Conservation (phyloP, 495 filamentous ascomycete species). For the Xylaria venustula region DNA sequence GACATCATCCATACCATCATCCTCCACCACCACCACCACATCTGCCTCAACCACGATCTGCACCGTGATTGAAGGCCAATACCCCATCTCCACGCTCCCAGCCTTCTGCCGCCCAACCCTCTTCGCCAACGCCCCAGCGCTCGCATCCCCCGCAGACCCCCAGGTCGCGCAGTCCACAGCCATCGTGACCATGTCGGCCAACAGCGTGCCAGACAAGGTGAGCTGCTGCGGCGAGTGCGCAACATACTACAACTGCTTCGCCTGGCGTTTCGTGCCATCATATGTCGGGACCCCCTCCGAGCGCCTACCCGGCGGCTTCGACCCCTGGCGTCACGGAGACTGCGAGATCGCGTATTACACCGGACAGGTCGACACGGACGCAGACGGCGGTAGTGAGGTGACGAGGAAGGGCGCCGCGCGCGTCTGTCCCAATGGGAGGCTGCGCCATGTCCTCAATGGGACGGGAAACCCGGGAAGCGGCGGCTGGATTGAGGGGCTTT, state of each 20-base stretch:
- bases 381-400: not conserved
- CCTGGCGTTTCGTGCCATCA: constrained; percentile 29
- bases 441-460: constrained; percentile 15
- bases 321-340: constrained; percentile 27
- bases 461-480: not conserved
- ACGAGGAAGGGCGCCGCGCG: not conserved
- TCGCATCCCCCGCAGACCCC: constrained; percentile 11
- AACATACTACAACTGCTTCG: constrained; percentile 28
- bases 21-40: not conserved
- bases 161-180: constrained; percentile 16
- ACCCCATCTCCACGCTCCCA: constrained; percentile 25
- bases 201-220: constrained; percentile 28
- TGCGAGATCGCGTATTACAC: constrained; percentile 28
- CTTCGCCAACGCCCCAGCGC: constrained; percentile 21
- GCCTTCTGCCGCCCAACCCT: constrained; percentile 30
- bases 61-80: constrained; percentile 21
- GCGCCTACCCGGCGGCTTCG: constrained; percentile 26
- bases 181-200: constrained; percentile 19
- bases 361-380: constrained; percentile 8
- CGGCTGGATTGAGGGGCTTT: constrained; percentile 22
- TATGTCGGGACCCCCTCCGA: constrained; percentile 19
- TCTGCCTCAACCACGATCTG: constrained; percentile 11
- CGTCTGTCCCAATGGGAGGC: constrained; percentile 27
- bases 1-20: not conserved
- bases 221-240: constrained; percentile 31